Base-by-base conservation (phyloP, 768 basidiomycete genomes). In the Calocybe indica region DNA sequence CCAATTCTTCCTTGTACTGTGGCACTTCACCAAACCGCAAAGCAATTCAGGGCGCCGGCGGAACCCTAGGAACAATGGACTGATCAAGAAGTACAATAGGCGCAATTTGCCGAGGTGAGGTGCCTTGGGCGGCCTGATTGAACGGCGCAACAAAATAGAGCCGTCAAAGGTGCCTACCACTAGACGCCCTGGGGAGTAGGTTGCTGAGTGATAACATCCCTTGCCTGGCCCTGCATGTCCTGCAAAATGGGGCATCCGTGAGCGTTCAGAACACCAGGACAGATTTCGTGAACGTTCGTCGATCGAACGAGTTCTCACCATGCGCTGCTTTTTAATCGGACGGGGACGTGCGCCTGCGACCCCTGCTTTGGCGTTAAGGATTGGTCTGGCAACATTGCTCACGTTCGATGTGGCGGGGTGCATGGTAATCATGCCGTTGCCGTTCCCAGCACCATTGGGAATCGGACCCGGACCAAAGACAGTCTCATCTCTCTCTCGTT, bases 281-380 rank as follows among this genome's bases (percentile, higher is more conserved):
- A 40, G 22, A 40, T 40, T 30, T 40, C 10, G 22, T 33, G 6
- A 14, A 36, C 22, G n/a, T 29, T 34, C 7, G 5, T 34, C 11
- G 33, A 35, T 6, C 2, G 13, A 12, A 48, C 34, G 32, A 48
- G 33, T 37, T 37, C 80, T 57, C 55, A 88, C 86, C 80, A 85
- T 71, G 52, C 83, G 75, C 58, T 80, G 84, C 65, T 85, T 88
- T 75, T 89, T 89, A 37, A 82, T 58, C 14, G 86, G 86, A 54
- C 86, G 72, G 29, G 85, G 84, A 47, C 82, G 71, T 10, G 73
- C 76, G 40, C 73, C 76, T 6, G 70, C 72, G 34, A 69, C 71
- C 12, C 84, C 85, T 7, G 82, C 79, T 55, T 79, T 79, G 28
- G 81, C 74, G 54, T 74, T 74, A 11, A 78, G 56, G 11, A 74